A percentile compares a stretch with the other conserved stretches of the same genome.
Evolutionary conservation across 208 protist species (phyloP).

Genomic region (Leishmania aethiopica): DNA sequence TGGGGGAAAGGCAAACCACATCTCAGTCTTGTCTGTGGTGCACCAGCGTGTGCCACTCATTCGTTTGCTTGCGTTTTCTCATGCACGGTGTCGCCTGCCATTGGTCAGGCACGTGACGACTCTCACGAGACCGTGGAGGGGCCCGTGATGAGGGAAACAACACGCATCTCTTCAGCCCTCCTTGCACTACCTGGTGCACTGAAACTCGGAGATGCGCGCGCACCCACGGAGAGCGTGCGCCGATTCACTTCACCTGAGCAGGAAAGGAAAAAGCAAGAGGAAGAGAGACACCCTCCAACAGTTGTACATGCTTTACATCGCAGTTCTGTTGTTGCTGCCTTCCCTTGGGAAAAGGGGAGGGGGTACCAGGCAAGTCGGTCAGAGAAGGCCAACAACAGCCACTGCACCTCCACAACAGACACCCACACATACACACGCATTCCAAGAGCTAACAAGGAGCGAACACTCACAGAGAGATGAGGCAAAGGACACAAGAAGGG

Average conservation of each 20-base stretch:
- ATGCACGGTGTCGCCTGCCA: neutral
- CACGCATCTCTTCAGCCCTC: neutral
- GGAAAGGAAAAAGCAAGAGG: neutral
- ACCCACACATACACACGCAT: neutral
- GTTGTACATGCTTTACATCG: slow-evolving; percentile 11
- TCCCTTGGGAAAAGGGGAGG: neutral
- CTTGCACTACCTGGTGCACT: neutral
- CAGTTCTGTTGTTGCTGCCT: neutral
- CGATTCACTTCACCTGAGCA: neutral
- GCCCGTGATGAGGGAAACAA: neutral
- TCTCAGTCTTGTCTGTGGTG: neutral
- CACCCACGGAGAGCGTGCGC: neutral
- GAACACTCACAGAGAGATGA: neutral
- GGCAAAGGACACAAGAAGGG: neutral
- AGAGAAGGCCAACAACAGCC: neutral
- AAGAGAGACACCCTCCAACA: slow-evolving; percentile 3
- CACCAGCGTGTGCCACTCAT: neutral
- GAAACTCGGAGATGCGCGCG: neutral
- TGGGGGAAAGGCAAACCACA: neutral
- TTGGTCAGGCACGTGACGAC: neutral
- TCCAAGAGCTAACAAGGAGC: neutral
- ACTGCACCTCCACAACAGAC: neutral
- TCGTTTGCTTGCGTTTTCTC: neutral
- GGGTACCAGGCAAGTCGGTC: neutral
- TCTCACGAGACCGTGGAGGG: neutral